phyloP scores from a whole-genome alignment of 768 basidiomycete genomes.

The Lentinus tigrinus region DNA sequence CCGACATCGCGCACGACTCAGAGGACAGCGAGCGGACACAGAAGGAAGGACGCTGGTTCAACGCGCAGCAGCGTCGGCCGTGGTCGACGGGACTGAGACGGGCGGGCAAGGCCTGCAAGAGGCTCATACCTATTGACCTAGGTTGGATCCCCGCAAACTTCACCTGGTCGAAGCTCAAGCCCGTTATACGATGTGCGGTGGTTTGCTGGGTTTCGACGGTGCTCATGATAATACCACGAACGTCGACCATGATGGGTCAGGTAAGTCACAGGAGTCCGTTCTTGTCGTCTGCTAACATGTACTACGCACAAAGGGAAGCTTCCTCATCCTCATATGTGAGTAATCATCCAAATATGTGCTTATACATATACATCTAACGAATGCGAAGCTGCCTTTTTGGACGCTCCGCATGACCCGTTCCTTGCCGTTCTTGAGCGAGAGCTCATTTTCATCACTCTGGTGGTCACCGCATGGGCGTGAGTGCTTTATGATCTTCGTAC shows the following conservation, averaged over 20 bases:
- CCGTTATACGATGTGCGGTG: conserved; percentile 59
- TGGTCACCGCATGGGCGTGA: conserved; percentile 57
- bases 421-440: conserved; percentile 69
- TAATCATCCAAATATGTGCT: background rate
- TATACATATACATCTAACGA: background rate
- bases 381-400: conserved; percentile 54
- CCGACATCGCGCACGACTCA: background rate
- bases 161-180: conserved; percentile 59
- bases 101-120: background rate
- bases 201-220: conserved; percentile 61
- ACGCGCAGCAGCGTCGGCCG: background rate
- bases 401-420: conserved; percentile 68
- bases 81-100: conserved; percentile 4
- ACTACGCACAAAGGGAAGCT: conserved; percentile 47
- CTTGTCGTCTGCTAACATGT: background rate
- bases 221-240: conserved; percentile 54
- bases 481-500: conserved; percentile 24
- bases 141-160: conserved; percentile 60
- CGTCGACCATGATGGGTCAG: conserved; percentile 54
- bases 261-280: conserved; percentile 33
- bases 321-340: conserved; percentile 62
- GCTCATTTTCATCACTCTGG: conserved; percentile 49
- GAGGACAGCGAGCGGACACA: background rate
- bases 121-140: conserved; percentile 31
- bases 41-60: background rate